Evolutionary conservation across 2,329 filamentous ascomycete genomes (phyloP).

Genomic region (Claviceps sp.): DNA sequence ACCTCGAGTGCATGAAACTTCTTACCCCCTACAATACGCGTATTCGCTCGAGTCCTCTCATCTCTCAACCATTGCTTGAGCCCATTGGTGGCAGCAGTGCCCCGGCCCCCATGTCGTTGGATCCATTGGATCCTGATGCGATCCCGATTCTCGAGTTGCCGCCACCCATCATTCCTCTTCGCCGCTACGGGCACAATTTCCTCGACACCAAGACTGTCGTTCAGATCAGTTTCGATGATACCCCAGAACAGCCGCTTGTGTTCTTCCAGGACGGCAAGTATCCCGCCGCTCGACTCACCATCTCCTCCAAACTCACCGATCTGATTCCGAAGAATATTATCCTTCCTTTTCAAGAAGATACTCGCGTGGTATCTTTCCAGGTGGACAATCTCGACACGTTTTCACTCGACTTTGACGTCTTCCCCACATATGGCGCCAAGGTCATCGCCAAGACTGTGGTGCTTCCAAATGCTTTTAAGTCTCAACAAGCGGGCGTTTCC

Average conservation of each 20-base stretch:
- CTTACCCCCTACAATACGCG: constrained; percentile 48
- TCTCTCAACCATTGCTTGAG: constrained; percentile 28
- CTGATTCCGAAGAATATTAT: constrained; percentile 93
- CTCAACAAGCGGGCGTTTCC: constrained; percentile 53
- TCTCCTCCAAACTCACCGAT: constrained; percentile 92
- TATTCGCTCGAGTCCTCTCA: constrained; percentile 29
- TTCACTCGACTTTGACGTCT: constrained; percentile 92
- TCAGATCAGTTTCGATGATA: constrained; percentile 76
- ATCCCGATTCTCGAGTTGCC: constrained; percentile 88
- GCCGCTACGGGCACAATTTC: constrained; percentile 96
- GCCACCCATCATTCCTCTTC: constrained; percentile 86
- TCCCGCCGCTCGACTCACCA: constrained; percentile 83
- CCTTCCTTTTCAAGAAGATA: constrained; percentile 91
- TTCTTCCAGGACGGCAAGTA: constrained; percentile 98
- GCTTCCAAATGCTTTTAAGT: constrained; percentile 72
- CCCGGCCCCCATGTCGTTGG: constrained; percentile 51
- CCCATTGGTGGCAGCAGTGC: constrained; percentile 34
- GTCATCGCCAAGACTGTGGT: constrained; percentile 94
- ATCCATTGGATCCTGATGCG: constrained; percentile 67
- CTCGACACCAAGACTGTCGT: constrained; percentile 94
- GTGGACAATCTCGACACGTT: constrained; percentile 89
- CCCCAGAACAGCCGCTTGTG: constrained; percentile 62
- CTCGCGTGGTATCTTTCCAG: constrained; percentile 85
- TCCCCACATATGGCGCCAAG: constrained; percentile 92
- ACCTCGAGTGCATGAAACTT: constrained; percentile 85